Percentiles rank a stretch among this genome's conserved stretches.
Conservation (phyloP, 129 eudicot species). For the Flaveria robusta region DNA sequence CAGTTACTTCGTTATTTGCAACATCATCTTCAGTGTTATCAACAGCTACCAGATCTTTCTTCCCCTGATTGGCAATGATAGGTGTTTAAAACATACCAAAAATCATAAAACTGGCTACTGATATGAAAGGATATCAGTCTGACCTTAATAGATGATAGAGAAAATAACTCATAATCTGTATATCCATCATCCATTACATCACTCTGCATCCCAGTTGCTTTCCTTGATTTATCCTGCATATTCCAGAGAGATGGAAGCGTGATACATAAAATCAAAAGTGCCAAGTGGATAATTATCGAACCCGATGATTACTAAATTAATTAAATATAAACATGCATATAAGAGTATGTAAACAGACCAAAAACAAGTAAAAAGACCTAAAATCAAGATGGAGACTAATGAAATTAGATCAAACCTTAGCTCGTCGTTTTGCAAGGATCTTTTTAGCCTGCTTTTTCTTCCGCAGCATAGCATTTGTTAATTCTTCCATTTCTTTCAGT, state of each 20-base stretch:
- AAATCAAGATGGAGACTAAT: not conserved
- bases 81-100: not conserved
- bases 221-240: conserved; percentile 85
- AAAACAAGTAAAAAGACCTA: not conserved
- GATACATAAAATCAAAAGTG: not conserved
- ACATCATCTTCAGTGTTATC: conserved; percentile 66
- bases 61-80: conserved; percentile 53
- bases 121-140: not conserved
- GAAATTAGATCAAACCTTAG: conserved; percentile 51
- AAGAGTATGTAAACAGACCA: not conserved
- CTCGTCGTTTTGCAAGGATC: conserved; percentile 59
- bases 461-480: conserved; percentile 69
- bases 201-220: conserved; percentile 73
- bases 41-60: conserved; percentile 80
- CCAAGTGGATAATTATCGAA: not conserved
- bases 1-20: conserved; percentile 41
- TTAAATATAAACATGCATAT: not conserved
- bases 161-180: conserved; percentile 68
- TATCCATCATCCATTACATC: conserved; percentile 88
- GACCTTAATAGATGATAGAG: conserved; percentile 83
- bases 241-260: not conserved
- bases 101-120: not conserved
- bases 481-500: conserved; percentile 80
- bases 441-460: conserved; percentile 78
- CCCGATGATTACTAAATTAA: not conserved